These are phyloP conservation scores for Solanum tarijense DNA, from an alignment of 257 asterid species.

Conservation along the genomic window DNA sequence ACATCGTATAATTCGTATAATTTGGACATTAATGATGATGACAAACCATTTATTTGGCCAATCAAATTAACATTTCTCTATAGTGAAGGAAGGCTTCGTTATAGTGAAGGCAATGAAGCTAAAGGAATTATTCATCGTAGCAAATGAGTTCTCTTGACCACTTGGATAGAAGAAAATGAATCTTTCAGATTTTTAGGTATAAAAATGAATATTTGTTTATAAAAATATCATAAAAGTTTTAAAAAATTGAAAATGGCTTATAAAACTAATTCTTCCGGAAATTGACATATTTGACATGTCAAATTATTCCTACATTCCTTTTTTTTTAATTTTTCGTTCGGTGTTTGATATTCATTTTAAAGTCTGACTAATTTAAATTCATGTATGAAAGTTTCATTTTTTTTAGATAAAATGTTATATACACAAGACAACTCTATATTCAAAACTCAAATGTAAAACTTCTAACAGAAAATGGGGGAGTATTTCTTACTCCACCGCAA, in stretches of 20 bases:
- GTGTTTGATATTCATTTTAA: background rate
- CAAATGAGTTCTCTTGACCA: background rate
- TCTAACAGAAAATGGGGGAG: accelerated
- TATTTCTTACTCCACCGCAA: background rate
- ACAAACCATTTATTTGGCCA: background rate
- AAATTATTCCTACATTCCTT: background rate
- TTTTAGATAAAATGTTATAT: background rate
- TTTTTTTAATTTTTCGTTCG: background rate
- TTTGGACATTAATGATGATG: background rate
- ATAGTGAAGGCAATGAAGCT: too few relatives aligned
- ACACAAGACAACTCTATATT: accelerated
- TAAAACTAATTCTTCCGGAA: background rate
- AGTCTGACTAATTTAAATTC: background rate
- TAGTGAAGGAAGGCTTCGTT: too few relatives aligned
- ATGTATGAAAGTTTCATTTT: accelerated
- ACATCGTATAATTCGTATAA: background rate
- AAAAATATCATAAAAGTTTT: too few relatives aligned
- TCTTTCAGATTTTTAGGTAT: background rate
- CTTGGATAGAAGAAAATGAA: background rate
- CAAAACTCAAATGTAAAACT: background rate
- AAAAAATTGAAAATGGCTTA: background rate
- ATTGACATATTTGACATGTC: background rate
- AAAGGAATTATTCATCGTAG: background rate
- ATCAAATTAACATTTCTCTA: background rate
- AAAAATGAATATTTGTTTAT: too few relatives aligned